A percentile compares a stretch with the other conserved stretches of the same genome.
These are phyloP conservation scores for Sinapis alba DNA, from an alignment of 441 rosid species.

Conservation along the genomic window DNA sequence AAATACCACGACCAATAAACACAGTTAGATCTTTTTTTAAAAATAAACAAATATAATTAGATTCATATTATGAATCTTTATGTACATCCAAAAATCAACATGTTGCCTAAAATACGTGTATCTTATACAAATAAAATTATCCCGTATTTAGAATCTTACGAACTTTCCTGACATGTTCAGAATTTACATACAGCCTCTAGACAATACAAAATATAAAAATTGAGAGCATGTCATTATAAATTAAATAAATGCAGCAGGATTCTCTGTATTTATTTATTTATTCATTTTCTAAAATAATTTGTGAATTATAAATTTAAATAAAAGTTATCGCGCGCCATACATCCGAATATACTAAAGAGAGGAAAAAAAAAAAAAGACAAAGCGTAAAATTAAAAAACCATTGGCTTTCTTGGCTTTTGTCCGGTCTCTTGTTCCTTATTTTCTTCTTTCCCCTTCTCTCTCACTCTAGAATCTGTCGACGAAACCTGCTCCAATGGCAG, in stretches of 20 bases:
- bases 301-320: not conserved
- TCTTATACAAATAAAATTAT: not conserved
- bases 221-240: not conserved
- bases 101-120: not conserved
- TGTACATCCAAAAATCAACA: not conserved
- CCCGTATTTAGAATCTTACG: conserved; percentile 1
- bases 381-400: conserved; percentile 50
- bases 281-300: not conserved
- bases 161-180: not conserved
- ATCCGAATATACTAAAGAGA: not conserved
- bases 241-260: not conserved
- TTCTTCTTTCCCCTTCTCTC: not conserved
- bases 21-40: not conserved
- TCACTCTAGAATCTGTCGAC: conserved; percentile 25
- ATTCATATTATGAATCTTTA: conserved; percentile 13
- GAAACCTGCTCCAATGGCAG: conserved; percentile 33
- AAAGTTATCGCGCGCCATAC: conserved; percentile 12
- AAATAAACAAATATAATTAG: conserved; percentile 2
- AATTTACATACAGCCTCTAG: not conserved
- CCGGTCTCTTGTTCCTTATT: conserved; percentile 25
- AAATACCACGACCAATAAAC: conserved; percentile 27
- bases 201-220: not conserved
- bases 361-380: conserved; percentile 10
- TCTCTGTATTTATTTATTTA: not conserved
- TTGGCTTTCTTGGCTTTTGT: conserved; percentile 35